Conservation (phyloP, 495 filamentous ascomycete species). For the Tuber microsphaerosporum region DNA sequence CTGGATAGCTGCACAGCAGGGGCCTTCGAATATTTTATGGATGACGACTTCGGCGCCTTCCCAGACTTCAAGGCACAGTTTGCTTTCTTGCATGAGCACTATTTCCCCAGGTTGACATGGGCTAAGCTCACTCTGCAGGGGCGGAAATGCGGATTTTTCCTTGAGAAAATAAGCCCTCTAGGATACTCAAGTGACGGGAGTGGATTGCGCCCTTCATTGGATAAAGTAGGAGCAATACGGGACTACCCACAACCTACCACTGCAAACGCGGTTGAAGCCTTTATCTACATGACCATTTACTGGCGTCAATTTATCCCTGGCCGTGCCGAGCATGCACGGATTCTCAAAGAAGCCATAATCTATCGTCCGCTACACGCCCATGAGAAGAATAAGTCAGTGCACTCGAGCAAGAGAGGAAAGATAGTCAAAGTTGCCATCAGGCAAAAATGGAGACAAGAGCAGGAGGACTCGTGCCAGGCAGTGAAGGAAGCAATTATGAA, state of each 20-base stretch:
- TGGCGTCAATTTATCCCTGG: conserved; percentile 4
- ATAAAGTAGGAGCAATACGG: conserved; percentile 2
- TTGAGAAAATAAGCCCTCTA: neutral
- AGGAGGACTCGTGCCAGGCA: neutral
- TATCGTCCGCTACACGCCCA: too few species aligned
- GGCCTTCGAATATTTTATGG: too few species aligned
- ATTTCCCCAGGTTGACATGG: conserved; percentile 1
- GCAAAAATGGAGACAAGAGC: neutral
- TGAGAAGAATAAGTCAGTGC: too few species aligned
- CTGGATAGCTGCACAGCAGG: too few species aligned
- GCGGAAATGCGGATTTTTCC: neutral
- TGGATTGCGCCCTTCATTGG: neutral
- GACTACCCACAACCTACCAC: neutral
- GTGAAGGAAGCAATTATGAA: neutral
- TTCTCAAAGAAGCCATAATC: neutral
- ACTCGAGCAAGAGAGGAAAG: neutral
- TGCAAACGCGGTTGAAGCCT: neutral
- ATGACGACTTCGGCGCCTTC: too few species aligned
- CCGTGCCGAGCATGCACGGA: neutral
- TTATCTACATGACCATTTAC: conserved; percentile 8
- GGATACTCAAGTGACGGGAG: neutral
- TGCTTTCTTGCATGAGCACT: neutral
- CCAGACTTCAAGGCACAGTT: neutral
- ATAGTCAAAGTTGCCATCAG: fast-evolving
- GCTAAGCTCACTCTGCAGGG: neutral